These are phyloP conservation scores for Phialemoniopsis sp. DNA, from an alignment of 2,329 filamentous ascomycete genomes.

Conservation along the genomic window DNA sequence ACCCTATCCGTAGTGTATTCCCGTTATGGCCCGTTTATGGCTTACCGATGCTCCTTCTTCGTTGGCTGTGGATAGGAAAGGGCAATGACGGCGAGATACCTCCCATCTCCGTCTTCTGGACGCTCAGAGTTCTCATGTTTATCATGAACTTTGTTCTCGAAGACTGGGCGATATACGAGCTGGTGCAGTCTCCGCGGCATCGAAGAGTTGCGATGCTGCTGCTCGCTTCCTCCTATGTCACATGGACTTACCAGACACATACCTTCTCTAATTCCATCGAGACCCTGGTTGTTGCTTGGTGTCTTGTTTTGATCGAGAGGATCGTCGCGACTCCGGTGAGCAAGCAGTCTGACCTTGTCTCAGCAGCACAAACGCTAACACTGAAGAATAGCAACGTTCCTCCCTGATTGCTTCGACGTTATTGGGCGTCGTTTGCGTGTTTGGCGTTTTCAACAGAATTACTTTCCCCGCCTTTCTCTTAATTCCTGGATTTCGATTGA, in stretches of 20 bases:
- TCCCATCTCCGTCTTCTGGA: constrained; percentile 86
- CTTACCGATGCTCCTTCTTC: constrained; percentile 85
- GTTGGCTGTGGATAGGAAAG: constrained; percentile 88
- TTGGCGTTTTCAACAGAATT: constrained; percentile 93
- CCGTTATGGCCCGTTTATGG: constrained; percentile 95
- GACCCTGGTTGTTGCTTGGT: constrained; percentile 90
- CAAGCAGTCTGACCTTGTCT: too few relatives aligned
- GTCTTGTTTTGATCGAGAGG: constrained; percentile 83
- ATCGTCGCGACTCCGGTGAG: constrained; percentile 75
- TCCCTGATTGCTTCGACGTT: constrained; percentile 72
- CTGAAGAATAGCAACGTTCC: constrained; percentile 58
- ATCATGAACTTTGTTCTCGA: constrained; percentile 91
- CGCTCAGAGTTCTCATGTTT: constrained; percentile 87
- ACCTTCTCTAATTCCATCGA: constrained; percentile 98
- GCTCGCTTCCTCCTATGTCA: constrained; percentile 94
- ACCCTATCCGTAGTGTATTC: constrained; percentile 92
- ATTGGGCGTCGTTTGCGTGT: constrained; percentile 75
- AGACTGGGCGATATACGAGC: constrained; percentile 94
- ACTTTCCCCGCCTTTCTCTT: constrained; percentile 93
- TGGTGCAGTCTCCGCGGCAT: constrained; percentile 70
- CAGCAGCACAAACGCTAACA: constrained; percentile 16
- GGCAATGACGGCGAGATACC: constrained; percentile 72
- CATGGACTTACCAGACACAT: constrained; percentile 97
- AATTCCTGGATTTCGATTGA: constrained; percentile 75
- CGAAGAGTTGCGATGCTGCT: constrained; percentile 74